These are phyloP conservation scores for Colletotrichum gigasporum DNA, from an alignment of 2,329 filamentous ascomycete genomes.

Conservation along the genomic window DNA sequence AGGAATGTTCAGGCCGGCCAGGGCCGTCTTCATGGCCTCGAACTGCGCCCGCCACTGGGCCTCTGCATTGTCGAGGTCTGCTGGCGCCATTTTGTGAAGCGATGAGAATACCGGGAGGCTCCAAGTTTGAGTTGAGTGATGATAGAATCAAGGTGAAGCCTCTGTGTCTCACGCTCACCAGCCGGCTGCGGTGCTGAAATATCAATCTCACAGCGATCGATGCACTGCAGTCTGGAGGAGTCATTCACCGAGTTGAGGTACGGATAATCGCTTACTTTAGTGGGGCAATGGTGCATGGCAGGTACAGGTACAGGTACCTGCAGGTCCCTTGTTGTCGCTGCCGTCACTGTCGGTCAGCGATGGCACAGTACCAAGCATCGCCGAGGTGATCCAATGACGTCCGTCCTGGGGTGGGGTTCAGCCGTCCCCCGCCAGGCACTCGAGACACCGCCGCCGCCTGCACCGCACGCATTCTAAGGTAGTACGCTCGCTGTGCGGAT, in stretches of 20 bases:
- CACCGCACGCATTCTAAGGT: too few relatives aligned
- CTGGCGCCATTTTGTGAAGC: conserved; percentile 43
- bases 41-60: conserved; percentile 86
- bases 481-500: neutral
- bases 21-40: conserved; percentile 84
- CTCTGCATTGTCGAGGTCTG: conserved; percentile 51
- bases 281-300: neutral
- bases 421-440: neutral
- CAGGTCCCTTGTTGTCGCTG: neutral
- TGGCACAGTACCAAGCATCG: neutral
- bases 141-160: neutral
- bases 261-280: too few relatives aligned
- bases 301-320: neutral
- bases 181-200: neutral
- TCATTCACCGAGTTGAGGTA: conserved; percentile 29
- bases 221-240: conserved; percentile 1
- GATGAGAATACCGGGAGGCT: neutral
- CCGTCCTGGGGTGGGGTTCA: neutral
- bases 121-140: neutral
- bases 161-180: neutral
- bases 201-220: neutral
- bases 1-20: conserved; percentile 75
- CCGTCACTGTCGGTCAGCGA: neutral
- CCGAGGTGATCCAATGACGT: conserved; percentile 21
- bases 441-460: neutral